Evolutionary conservation across 345 rosid species (phyloP).

Genomic region (Raphanus sativus): DNA sequence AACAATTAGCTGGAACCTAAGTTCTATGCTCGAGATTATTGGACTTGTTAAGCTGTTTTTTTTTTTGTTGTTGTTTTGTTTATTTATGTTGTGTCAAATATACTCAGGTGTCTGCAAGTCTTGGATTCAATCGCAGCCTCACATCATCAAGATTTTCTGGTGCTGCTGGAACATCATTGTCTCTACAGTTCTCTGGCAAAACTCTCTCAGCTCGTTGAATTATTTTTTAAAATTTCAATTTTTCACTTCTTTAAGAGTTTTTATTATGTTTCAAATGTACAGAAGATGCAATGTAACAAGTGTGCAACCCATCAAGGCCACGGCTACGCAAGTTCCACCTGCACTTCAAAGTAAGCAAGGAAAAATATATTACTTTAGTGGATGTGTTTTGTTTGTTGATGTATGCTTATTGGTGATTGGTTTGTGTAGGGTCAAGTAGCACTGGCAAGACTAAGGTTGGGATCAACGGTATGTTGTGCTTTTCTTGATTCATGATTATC

Average conservation of each 20-base stretch:
- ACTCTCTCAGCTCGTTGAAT: background rate
- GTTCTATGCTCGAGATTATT: too few species aligned
- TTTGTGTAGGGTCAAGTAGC: constrained; percentile 50
- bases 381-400: background rate
- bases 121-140: constrained; percentile 43
- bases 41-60: background rate
- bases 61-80: background rate
- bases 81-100: background rate
- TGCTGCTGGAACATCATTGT: constrained; percentile 42
- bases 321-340: constrained; percentile 73
- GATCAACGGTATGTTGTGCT: constrained; percentile 75
- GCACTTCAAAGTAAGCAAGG: constrained; percentile 54
- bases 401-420: constrained; percentile 34
- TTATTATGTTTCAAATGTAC: constrained; percentile 10
- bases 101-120: constrained; percentile 41
- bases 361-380: background rate
- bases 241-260: constrained; percentile 4
- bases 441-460: constrained; percentile 73
- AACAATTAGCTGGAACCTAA: too few species aligned
- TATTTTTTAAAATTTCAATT: background rate
- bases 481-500: background rate
- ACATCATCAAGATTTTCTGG: constrained; percentile 49
- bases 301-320: constrained; percentile 71
- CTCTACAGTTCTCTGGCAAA: constrained; percentile 60
- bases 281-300: constrained; percentile 47